A percentile compares a stretch with the other conserved stretches of the same genome.
These are phyloP conservation scores for Dichotomopilus funicola DNA, from an alignment of 2,329 filamentous ascomycete genomes.

Conservation along the genomic window DNA sequence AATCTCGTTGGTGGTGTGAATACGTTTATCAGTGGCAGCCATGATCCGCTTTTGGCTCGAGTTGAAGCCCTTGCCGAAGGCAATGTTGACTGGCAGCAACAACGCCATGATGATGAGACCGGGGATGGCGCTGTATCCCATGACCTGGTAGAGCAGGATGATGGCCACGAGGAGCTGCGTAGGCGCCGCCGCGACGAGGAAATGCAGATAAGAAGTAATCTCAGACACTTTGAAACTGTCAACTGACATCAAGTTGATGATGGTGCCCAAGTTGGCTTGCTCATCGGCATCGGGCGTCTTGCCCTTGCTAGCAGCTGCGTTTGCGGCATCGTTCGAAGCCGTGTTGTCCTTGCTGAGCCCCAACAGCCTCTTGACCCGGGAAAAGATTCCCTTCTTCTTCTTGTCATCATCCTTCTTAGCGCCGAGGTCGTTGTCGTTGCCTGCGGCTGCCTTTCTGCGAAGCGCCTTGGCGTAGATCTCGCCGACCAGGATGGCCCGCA, in stretches of 20 bases:
- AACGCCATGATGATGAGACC: constrained; percentile 86
- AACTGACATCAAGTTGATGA: constrained; percentile 99
- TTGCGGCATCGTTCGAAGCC: constrained; percentile 29
- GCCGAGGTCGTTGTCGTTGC: constrained; percentile 66
- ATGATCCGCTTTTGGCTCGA: constrained; percentile 86
- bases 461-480: constrained; percentile 97
- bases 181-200: constrained; percentile 85
- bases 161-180: constrained; percentile 81
- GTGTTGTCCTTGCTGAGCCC: constrained; percentile 48
- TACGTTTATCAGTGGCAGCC: constrained; percentile 87
- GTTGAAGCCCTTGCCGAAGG: constrained; percentile 78
- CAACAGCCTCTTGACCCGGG: constrained; percentile 49
- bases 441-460: constrained; percentile 78
- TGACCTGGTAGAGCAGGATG: constrained; percentile 75
- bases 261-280: constrained; percentile 91
- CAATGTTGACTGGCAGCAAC: constrained; percentile 84
- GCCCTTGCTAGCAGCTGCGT: constrained; percentile 31
- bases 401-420: constrained; percentile 37
- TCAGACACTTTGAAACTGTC: constrained; percentile 99
- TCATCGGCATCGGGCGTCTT: constrained; percentile 47
- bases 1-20: constrained; percentile 94
- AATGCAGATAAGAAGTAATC: constrained; percentile 90
- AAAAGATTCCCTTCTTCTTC: constrained; percentile 37
- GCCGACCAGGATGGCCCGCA: constrained; percentile 91
- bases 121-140: constrained; percentile 89